phyloP scores from a whole-genome alignment of 2,329 filamentous ascomycete genomes.

The Mycosphaerella sp. region DNA sequence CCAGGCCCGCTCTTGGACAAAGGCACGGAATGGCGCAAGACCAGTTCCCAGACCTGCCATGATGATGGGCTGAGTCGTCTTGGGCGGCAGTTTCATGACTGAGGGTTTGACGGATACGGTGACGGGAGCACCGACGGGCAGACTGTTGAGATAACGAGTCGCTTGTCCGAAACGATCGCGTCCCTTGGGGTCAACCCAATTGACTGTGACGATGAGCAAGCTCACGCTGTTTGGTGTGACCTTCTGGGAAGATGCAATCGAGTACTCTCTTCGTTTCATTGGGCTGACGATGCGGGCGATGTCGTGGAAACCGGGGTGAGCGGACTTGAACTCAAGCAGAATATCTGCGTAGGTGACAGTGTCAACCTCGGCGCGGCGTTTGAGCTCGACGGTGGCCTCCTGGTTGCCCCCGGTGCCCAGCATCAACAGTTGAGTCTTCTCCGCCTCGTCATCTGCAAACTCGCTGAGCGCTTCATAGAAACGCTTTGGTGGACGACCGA shows the following conservation, averaged over 20 bases:
- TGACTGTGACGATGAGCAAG: constrained; percentile 94
- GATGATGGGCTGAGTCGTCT: constrained; percentile 86
- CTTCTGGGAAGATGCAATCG: constrained; percentile 95
- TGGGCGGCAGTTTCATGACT: constrained; percentile 94
- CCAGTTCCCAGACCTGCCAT: constrained; percentile 99
- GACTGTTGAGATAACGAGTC: constrained; percentile 75
- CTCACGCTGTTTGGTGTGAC: constrained; percentile 85
- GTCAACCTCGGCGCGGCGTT: constrained; percentile 83
- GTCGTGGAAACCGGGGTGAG: constrained; percentile 81
- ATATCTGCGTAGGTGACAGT: constrained; percentile 87
- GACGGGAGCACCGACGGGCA: constrained; percentile 68
- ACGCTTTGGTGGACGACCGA: constrained; percentile 91
- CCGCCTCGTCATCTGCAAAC: constrained; percentile 72
- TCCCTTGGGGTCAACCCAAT: constrained; percentile 85
- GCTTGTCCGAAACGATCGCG: constrained; percentile 89
- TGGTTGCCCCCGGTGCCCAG: constrained; percentile 58
- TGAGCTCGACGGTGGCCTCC: constrained; percentile 83
- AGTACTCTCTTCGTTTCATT: constrained; percentile 96
- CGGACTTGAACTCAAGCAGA: constrained; percentile 81
- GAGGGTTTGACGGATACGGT: constrained; percentile 96
- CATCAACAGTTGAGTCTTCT: constrained; percentile 71
- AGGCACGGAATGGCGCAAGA: constrained; percentile 97
- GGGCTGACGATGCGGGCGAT: constrained; percentile 80
- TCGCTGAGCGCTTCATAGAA: constrained; percentile 93
- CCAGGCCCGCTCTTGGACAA: constrained; percentile 95